Percentiles rank a stretch among this genome's conserved stretches.
Conservation (phyloP, 2,329 filamentous ascomycete species). For the Epichloe scottii region DNA sequence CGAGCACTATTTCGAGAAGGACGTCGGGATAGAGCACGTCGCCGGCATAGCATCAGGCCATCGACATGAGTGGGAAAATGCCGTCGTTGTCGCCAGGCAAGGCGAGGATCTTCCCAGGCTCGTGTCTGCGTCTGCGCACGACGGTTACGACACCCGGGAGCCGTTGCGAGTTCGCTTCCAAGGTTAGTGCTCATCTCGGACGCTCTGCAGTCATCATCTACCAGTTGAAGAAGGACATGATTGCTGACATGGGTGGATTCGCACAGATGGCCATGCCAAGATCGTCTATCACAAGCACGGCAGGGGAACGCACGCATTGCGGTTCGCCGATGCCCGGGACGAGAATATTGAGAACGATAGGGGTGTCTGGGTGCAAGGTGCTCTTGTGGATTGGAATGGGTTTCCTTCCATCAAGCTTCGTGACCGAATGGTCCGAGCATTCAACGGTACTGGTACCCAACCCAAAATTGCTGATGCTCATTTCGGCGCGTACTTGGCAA, state of each 20-base stretch:
- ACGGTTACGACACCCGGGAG: conserved; percentile 13
- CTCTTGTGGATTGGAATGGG: conserved; percentile 8
- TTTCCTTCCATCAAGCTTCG: conserved; percentile 5
- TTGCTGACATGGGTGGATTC: conserved; percentile 2
- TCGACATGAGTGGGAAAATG: conserved; percentile 15
- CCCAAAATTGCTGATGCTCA: conserved; percentile 6
- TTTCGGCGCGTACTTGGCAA: conserved; percentile 4
- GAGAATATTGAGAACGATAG: conserved; percentile 17
- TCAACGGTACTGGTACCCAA: conserved; percentile 1
- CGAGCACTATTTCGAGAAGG: conserved; percentile 14
- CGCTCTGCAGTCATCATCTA: too few relatives aligned
- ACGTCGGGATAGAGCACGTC: conserved; percentile 7
- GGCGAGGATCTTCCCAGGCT: conserved; percentile 2
- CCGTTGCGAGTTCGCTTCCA: conserved; percentile 2
- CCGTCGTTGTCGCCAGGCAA: conserved; percentile 11
- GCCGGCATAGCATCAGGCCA: conserved; percentile 8
- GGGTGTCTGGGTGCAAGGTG: conserved; percentile 19
- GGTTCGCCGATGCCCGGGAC: conserved; percentile 13
- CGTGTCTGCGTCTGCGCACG: conserved; percentile 19
- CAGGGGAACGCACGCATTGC: conserved; percentile 19
- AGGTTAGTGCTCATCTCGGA: background rate
- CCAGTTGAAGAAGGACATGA: too few relatives aligned
- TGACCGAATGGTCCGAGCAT: conserved; percentile 6
- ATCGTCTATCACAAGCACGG: conserved; percentile 24
- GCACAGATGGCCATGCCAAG: conserved; percentile 12